These are phyloP conservation scores for Calonectria multiphialidica DNA, from an alignment of 2,329 filamentous ascomycete species.

Conservation along the genomic window DNA sequence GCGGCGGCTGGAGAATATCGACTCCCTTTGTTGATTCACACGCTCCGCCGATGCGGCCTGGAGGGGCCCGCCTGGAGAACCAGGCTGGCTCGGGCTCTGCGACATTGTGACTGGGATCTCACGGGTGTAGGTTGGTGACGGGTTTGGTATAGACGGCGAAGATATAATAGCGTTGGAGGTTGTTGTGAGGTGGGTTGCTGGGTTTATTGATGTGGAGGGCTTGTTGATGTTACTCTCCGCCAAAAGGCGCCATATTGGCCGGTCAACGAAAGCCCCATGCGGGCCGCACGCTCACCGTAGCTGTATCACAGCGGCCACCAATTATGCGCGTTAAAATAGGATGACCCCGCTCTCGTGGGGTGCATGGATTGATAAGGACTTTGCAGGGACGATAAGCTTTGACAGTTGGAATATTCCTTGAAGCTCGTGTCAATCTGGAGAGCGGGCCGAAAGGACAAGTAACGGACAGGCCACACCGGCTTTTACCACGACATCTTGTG, in stretches of 20 bases:
- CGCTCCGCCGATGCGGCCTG: constrained; percentile 74
- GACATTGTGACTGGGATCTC: constrained; percentile 30
- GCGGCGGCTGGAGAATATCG: constrained; percentile 51
- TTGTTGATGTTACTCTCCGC: constrained; percentile 37
- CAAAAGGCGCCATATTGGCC: not conserved
- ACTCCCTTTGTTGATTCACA: constrained; percentile 63
- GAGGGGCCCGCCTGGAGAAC: constrained; percentile 69
- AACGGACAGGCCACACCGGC: constrained; percentile 36
- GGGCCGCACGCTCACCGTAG: constrained; percentile 29
- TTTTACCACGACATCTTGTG: not conserved
- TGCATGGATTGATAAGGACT: constrained; percentile 30
- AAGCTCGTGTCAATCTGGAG: constrained; percentile 31
- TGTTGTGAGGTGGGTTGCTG: constrained; percentile 28
- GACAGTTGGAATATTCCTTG: constrained; percentile 28
- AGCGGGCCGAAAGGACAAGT: constrained; percentile 22
- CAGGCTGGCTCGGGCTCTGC: constrained; percentile 60
- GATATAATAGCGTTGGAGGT: constrained; percentile 27
- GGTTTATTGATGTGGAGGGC: constrained; percentile 2
- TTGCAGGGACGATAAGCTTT: constrained; percentile 39
- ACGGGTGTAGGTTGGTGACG: not conserved
- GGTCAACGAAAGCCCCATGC: not conserved
- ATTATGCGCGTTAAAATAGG: constrained; percentile 26
- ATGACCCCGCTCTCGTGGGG: constrained; percentile 38
- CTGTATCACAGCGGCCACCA: constrained; percentile 25
- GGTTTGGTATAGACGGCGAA: constrained; percentile 13